A percentile compares a stretch with the other conserved stretches of the same genome.
These are phyloP conservation scores for Dothistroma septosporum DNA, from an alignment of 2,329 filamentous ascomycete genomes.

Conservation along the genomic window DNA sequence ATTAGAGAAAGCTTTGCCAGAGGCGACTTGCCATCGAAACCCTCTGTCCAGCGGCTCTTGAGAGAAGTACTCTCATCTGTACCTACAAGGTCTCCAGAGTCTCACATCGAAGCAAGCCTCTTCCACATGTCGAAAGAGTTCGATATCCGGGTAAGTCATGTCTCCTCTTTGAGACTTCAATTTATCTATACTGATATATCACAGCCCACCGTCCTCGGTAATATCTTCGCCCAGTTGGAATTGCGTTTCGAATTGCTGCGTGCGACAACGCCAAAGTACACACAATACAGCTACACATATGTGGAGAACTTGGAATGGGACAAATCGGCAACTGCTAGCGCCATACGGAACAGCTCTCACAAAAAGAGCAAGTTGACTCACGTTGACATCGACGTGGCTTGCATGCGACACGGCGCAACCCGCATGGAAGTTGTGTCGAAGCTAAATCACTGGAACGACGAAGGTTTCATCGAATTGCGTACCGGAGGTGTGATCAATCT, in stretches of 20 bases:
- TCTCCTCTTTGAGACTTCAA: background rate
- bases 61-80: conserved; percentile 47
- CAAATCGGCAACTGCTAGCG: conserved; percentile 41
- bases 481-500: conserved; percentile 51
- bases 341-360: conserved; percentile 42
- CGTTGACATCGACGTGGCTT: conserved; percentile 48
- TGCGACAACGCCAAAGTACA: conserved; percentile 56
- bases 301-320: conserved; percentile 35
- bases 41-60: conserved; percentile 48
- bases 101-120: conserved; percentile 44
- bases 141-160: conserved; percentile 47
- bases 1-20: conserved; percentile 57
- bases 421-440: conserved; percentile 52
- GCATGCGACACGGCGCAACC: conserved; percentile 31
- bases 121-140: conserved; percentile 46
- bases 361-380: conserved; percentile 43
- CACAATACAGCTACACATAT: conserved; percentile 50
- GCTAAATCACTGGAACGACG: conserved; percentile 53
- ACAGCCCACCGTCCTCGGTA: conserved; percentile 42
- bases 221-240: conserved; percentile 59
- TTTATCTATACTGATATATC: background rate
- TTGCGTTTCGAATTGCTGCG: conserved; percentile 55
- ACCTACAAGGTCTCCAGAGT: conserved; percentile 5
- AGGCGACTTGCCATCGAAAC: conserved; percentile 54
- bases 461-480: conserved; percentile 49